Evolutionary conservation across 306 rosid genomes (phyloP), one percentile per base, ranked within the genome.

Genomic region (Sechiopsis laciniata): DNA sequence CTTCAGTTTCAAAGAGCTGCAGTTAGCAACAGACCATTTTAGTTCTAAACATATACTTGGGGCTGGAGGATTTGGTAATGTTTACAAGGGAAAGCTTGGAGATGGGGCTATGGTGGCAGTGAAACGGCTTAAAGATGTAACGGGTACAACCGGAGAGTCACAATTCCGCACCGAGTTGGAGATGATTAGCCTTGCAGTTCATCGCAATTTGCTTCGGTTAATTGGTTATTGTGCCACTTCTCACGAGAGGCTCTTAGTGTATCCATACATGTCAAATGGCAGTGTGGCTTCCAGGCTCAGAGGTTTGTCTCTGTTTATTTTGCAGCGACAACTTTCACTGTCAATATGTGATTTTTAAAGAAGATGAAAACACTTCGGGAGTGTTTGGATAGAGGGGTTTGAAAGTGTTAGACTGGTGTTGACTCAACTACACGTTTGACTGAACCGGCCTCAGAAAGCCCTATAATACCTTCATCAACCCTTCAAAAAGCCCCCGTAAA

Each of bases 161-260:
- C 98, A 94, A 84, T 94, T 90, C 72, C 87, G 84, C 79, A 94
- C 98, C 2, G 98, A 94, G 78, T 76, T 90, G 79, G 98, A 94
- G 85, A 94, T 94, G 98, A 94, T 94, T 81, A 90, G 98, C 84
- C 86, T 94, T 67, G 98, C 98, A 20, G 96, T 94, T 51, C 98
- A 94, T 74, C 84, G 98, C 69, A 86, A 94, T 81, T 83, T 94
- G 81, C 96, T 94, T 65, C 87, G 90, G 60, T 76, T 94, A 58
- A 86, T 89, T 72, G 98, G 98, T 74, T 94, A 82, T 71, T 94
- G 98, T 55, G 96, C 96, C 72, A 81, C 97, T 72, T 70, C 82
- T n/a, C 85, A 75, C 54, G 97, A 94, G 84, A 88, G 85, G 84
- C 96, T 94, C 72, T 83, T 94, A 78, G 96, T 94, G 71, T 94